phyloP scores from a whole-genome alignment of 345 rosid species.

The Euclidium syriacum region DNA sequence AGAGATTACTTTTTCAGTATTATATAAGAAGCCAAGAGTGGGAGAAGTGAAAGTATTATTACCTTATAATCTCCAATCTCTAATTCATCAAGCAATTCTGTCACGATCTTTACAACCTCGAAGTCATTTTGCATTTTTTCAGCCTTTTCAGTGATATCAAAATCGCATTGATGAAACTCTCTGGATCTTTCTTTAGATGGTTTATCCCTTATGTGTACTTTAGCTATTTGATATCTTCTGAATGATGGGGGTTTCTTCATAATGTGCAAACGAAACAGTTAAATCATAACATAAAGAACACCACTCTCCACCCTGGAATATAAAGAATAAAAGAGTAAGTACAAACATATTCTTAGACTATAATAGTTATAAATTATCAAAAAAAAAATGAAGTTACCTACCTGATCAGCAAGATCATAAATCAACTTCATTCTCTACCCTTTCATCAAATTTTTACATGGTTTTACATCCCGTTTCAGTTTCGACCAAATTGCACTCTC shows the following conservation, averaged over 20 bases:
- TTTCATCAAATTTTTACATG: no score
- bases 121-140: constrained; percentile 81
- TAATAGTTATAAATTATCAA: neutral
- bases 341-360: no score
- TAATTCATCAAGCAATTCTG: constrained; percentile 65
- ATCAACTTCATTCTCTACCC: constrained; percentile 81
- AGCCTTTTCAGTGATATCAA: constrained; percentile 71
- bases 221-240: constrained; percentile 70
- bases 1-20: neutral
- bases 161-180: constrained; percentile 82
- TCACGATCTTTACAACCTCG: constrained; percentile 60
- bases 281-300: constrained; percentile 77
- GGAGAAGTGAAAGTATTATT: neutral
- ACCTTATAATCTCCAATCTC: constrained; percentile 84
- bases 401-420: constrained; percentile 85
- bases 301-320: constrained; percentile 75
- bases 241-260: constrained; percentile 64
- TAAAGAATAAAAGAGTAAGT: neutral
- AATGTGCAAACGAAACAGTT: constrained; percentile 76
- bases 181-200: constrained; percentile 79
- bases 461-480: no score
- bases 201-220: constrained; percentile 77
- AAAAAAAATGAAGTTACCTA: constrained; percentile 14
- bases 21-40: neutral
- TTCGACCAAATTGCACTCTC: no score